phyloP scores from a whole-genome alignment of 805 yeast genomes.

The Ogataea dorogensis region DNA sequence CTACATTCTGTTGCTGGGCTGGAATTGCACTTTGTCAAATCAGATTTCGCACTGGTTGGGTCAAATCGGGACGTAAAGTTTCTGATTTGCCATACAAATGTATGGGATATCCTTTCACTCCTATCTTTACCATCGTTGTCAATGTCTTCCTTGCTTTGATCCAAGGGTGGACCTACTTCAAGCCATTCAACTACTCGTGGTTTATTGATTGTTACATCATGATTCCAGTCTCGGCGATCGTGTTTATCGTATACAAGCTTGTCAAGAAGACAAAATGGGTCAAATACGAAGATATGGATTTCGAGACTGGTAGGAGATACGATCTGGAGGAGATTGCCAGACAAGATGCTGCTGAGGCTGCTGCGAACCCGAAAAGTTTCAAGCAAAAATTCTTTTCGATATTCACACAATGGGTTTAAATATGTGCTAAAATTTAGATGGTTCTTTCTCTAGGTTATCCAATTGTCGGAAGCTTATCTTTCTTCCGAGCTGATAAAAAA shows the following conservation, averaged over 20 bases:
- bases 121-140: constrained; percentile 47
- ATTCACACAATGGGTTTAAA: too few species aligned
- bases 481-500: too few species aligned
- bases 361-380: too few species aligned
- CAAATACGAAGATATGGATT: constrained; percentile 41
- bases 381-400: too few species aligned
- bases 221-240: constrained; percentile 51
- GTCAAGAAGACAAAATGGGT: constrained; percentile 27
- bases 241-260: constrained; percentile 20
- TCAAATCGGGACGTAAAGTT: constrained; percentile 39
- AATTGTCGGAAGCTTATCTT: too few species aligned
- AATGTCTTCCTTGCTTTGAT: constrained; percentile 54
- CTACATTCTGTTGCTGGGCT: constrained; percentile 69
- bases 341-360: too few species aligned
- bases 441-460: too few species aligned
- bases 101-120: constrained; percentile 49
- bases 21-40: constrained; percentile 54
- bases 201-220: constrained; percentile 61
- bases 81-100: constrained; percentile 55
- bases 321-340: too few species aligned
- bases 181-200: constrained; percentile 53
- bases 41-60: constrained; percentile 53
- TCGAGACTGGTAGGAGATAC: constrained; percentile 50
- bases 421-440: too few species aligned
- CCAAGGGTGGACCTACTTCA: constrained; percentile 64